Percentiles rank a stretch among this genome's conserved stretches.
These are phyloP conservation scores for Capillidium rhysosporum DNA, from an alignment of 371 early-diverging fungal genomes.

Conservation along the genomic window DNA sequence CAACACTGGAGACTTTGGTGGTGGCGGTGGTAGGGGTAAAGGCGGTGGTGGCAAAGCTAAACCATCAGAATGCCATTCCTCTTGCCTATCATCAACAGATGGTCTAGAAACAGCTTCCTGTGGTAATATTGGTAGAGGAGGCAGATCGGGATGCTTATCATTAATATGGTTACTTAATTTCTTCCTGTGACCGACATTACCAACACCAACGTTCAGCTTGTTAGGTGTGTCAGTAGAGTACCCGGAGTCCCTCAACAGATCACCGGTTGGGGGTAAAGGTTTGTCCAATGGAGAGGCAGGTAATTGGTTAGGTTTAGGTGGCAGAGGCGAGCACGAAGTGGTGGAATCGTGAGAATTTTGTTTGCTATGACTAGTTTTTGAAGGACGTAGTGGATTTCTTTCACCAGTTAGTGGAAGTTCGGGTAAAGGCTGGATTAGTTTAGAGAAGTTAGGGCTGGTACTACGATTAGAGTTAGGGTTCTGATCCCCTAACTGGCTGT, in stretches of 20 bases:
- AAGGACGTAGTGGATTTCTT: not conserved
- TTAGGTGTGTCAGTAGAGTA: not conserved
- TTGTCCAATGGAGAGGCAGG: not conserved
- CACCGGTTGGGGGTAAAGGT: not conserved
- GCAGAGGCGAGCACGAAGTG: not conserved
- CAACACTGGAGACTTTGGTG: slow-evolving; percentile 13
- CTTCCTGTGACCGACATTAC: too few relatives aligned
- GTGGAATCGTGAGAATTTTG: too few relatives aligned
- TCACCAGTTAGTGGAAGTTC: not conserved
- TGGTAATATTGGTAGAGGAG: too few relatives aligned
- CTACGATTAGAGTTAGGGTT: not conserved
- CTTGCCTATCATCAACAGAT: too few relatives aligned
- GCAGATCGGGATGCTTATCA: too few relatives aligned
- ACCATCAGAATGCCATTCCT: too few relatives aligned
- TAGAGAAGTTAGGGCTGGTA: not conserved
- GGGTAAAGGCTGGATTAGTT: not conserved
- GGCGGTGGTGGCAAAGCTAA: not conserved
- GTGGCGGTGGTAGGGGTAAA: slow-evolving; percentile 19
- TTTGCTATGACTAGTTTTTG: too few relatives aligned
- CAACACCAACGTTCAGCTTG: too few relatives aligned
- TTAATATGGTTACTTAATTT: too few relatives aligned
- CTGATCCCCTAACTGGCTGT: not conserved
- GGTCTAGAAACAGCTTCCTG: too few relatives aligned
- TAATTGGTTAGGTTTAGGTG: not conserved
- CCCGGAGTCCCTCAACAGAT: not conserved